Conservation (phyloP, 2,329 filamentous ascomycete genomes). For the Aspergillus fructus region DNA sequence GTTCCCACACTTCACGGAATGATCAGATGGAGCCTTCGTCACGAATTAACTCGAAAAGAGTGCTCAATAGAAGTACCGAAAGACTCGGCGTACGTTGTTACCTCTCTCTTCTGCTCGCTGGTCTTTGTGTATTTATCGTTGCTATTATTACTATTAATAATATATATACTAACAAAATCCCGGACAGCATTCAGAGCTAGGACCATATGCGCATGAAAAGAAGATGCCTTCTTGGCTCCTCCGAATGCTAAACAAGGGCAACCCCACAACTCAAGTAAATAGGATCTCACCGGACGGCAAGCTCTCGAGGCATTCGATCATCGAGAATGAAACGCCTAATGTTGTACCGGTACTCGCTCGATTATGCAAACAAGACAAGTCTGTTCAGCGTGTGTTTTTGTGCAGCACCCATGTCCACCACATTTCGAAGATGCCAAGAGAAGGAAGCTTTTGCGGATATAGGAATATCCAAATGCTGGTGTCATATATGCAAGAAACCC, state of each 20-base stretch:
- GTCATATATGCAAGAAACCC: slow-evolving; percentile 69
- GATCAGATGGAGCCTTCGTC: neutral
- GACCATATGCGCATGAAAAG: slow-evolving; percentile 70
- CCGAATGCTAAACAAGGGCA: slow-evolving; percentile 60
- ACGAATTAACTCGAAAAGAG: neutral
- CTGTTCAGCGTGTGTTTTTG: slow-evolving; percentile 71
- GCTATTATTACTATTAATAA: neutral
- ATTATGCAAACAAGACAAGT: slow-evolving; percentile 63
- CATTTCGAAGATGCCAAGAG: slow-evolving; percentile 75
- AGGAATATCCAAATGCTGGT: slow-evolving; percentile 90
- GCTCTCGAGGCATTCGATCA: slow-evolving; percentile 40
- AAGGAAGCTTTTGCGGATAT: slow-evolving; percentile 93
- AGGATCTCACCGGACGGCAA: slow-evolving; percentile 46
- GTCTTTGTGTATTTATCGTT: neutral
- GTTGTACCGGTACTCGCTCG: slow-evolving; percentile 63
- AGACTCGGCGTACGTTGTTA: slow-evolving; percentile 30
- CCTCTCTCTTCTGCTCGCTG: neutral
- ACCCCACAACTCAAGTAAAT: slow-evolving; percentile 57
- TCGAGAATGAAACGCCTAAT: slow-evolving; percentile 51
- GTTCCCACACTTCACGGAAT: neutral
- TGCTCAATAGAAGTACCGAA: slow-evolving; percentile 18
- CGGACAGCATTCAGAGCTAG: slow-evolving; percentile 60
- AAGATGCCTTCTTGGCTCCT: slow-evolving; percentile 72
- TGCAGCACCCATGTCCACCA: slow-evolving; percentile 76
- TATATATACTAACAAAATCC: slow-evolving; percentile 17